Conservation (phyloP, 208 protist species). For the Tritrichomonas foetus region DNA sequence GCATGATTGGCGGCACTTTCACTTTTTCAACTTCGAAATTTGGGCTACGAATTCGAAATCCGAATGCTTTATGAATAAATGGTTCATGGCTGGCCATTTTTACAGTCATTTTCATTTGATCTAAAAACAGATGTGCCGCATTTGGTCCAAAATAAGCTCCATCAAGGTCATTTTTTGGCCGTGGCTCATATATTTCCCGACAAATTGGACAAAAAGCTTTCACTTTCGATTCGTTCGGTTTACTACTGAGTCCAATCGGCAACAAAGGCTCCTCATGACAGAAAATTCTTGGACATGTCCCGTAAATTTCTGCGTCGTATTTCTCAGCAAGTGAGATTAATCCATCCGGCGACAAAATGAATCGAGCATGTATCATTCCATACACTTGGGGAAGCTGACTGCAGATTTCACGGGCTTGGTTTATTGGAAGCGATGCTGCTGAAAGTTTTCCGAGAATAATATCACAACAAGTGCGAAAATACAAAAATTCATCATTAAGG, state of each 20-base stretch:
- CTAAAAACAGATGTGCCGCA: background rate
- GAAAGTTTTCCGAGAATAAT: background rate
- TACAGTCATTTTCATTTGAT: background rate
- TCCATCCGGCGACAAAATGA: slow-evolving; percentile 1
- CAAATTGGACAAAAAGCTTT: slow-evolving; percentile 37
- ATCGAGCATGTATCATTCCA: background rate
- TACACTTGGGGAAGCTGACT: background rate
- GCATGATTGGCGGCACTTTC: no score
- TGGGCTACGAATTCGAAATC: background rate
- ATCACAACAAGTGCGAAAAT: background rate
- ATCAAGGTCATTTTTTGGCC: background rate
- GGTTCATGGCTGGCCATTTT: background rate
- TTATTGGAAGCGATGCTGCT: background rate
- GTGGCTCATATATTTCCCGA: background rate
- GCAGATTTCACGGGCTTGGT: background rate
- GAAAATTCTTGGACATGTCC: background rate
- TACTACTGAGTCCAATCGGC: background rate
- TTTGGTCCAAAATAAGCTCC: slow-evolving; percentile 31
- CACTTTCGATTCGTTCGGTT: background rate
- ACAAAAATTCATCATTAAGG: background rate
- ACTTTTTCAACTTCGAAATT: background rate
- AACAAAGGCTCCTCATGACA: background rate
- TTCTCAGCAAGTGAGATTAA: background rate
- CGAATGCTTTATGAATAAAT: background rate
- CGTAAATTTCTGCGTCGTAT: background rate